A percentile compares a stretch with the other conserved stretches of the same genome.
phyloP scores from a whole-genome alignment of 169 alveolate species.

The Babesia sp. region DNA sequence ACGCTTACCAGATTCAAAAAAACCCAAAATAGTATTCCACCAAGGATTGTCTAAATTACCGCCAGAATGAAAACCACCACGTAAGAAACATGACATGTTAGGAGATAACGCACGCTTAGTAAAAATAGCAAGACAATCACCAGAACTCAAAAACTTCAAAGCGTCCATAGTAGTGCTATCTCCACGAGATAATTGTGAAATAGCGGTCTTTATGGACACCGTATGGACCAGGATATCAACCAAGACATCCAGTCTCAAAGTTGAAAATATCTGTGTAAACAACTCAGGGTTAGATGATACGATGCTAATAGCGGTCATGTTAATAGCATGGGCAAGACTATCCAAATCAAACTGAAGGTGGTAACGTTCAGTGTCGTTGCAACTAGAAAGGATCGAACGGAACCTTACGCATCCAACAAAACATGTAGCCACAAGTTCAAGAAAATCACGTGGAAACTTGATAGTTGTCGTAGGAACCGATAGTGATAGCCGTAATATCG shows the following conservation, averaged over 20 bases:
- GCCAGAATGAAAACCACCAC: neutral
- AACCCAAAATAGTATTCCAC: conserved; percentile 44
- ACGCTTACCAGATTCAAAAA: conserved; percentile 35
- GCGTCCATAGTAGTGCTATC: neutral
- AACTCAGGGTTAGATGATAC: conserved; percentile 28
- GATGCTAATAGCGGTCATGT: conserved; percentile 19
- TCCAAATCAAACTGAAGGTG: conserved; percentile 60
- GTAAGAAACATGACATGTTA: neutral
- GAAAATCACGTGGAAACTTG: conserved; percentile 26
- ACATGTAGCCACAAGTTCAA: conserved; percentile 34
- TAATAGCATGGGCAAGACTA: conserved; percentile 22
- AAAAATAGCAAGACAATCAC: conserved; percentile 52
- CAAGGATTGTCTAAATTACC: conserved; percentile 27
- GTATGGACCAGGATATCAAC: conserved; percentile 25
- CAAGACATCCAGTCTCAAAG: conserved; percentile 12
- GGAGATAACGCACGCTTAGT: conserved; percentile 59
- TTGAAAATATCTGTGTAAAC: conserved; percentile 41
- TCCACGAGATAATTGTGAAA: neutral
- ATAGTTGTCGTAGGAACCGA: conserved; percentile 18
- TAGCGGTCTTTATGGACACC: conserved; percentile 4
- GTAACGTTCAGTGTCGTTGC: conserved; percentile 5
- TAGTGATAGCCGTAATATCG: conserved; percentile 22
- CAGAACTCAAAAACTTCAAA: conserved; percentile 1
- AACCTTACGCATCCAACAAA: conserved; percentile 12
- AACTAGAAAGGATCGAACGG: neutral